These are phyloP conservation scores for Komagataella pseudopastoris DNA, from an alignment of 805 yeast species.

Conservation along the genomic window DNA sequence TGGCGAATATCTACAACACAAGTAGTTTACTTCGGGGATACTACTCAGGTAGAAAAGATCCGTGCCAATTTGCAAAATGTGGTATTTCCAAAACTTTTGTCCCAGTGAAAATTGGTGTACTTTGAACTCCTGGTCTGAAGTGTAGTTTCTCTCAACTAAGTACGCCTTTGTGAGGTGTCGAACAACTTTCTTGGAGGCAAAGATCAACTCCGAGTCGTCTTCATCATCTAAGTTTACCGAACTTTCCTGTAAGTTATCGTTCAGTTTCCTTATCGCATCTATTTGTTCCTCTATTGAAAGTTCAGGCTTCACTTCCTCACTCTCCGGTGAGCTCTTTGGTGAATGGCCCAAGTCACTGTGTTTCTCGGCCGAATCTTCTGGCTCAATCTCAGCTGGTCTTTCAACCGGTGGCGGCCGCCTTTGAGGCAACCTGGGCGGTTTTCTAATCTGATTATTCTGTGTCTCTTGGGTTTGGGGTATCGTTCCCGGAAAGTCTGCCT, in stretches of 20 bases:
- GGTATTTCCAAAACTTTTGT: slow-evolving; percentile 47
- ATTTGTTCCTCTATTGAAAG: not conserved
- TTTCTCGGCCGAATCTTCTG: not conserved
- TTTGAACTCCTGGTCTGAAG: not conserved
- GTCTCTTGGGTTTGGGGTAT: not conserved
- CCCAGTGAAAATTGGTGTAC: not conserved
- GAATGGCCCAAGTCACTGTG: not conserved
- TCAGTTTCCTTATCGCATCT: not conserved
- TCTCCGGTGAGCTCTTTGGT: not conserved
- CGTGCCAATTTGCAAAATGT: slow-evolving; percentile 37
- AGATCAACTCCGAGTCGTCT: slow-evolving; percentile 1
- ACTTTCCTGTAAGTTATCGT: not conserved
- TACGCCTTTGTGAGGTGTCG: slow-evolving; percentile 2
- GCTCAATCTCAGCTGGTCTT: not conserved
- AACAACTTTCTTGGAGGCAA: slow-evolving; percentile 13
- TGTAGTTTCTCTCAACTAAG: slow-evolving; percentile 2
- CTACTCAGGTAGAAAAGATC: slow-evolving; percentile 47
- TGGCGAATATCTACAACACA: slow-evolving; percentile 47
- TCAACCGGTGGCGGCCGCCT: not conserved
- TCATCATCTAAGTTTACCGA: not conserved
- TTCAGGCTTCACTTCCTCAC: not conserved
- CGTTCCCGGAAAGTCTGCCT: not conserved
- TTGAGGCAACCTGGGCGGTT: not conserved
- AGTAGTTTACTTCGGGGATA: slow-evolving; percentile 48
- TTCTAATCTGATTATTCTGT: not conserved